These are phyloP conservation scores for Venturia effusa DNA, from an alignment of 2,329 filamentous ascomycete species.

Conservation along the genomic window DNA sequence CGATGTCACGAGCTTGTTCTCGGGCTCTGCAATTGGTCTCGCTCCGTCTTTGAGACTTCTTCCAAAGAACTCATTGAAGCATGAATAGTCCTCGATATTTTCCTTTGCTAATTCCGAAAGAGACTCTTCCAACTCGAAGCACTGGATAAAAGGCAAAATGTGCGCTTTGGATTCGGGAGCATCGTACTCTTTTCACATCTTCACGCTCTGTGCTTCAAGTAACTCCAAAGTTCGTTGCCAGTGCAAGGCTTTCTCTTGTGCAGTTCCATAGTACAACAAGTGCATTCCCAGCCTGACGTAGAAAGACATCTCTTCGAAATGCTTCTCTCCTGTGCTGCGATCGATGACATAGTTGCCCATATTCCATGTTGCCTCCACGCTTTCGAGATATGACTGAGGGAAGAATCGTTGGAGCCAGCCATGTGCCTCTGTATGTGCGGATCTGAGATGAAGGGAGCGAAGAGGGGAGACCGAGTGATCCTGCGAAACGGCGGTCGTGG, in stretches of 20 bases:
- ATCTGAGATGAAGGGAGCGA: background rate
- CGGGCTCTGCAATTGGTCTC: constrained; percentile 26
- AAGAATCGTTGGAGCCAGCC: constrained; percentile 13
- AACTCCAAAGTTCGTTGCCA: constrained; percentile 24
- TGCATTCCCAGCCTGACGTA: constrained; percentile 34
- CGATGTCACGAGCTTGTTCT: constrained; percentile 21
- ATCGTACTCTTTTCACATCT: constrained; percentile 33
- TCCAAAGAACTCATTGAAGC: constrained; percentile 35
- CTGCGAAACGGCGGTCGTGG: background rate
- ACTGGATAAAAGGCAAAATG: constrained; percentile 31
- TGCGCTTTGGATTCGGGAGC: constrained; percentile 24
- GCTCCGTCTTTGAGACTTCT: constrained; percentile 26
- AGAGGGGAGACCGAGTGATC: background rate
- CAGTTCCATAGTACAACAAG: constrained; percentile 31
- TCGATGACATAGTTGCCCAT: constrained; percentile 35
- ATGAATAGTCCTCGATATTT: constrained; percentile 27
- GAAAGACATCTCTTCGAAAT: constrained; percentile 32
- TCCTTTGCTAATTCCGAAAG: constrained; percentile 26
- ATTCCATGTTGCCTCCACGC: constrained; percentile 24
- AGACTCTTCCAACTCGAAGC: constrained; percentile 23
- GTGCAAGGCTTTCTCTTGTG: constrained; percentile 28
- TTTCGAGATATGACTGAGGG: constrained; percentile 18
- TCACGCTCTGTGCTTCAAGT: constrained; percentile 26
- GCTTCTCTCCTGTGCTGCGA: constrained; percentile 28
- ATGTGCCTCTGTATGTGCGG: constrained; percentile 1